Conservation (phyloP, 1,284 basidiomycete species). For the Apiotrichum montevideense region DNA sequence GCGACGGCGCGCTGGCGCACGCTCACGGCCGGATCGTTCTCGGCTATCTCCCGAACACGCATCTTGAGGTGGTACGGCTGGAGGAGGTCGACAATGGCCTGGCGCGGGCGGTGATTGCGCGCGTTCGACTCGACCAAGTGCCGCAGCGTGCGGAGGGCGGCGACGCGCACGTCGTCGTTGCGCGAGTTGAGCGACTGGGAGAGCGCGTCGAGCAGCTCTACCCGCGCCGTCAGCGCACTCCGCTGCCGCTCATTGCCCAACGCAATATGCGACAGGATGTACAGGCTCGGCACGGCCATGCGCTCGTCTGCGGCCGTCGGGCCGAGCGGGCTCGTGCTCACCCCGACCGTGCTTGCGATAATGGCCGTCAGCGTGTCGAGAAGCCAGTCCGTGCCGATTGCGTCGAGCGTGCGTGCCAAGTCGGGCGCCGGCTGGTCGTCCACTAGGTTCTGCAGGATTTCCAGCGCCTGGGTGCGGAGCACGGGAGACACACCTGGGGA, state of each 20-base stretch:
- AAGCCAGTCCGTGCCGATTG: slow-evolving; percentile 29
- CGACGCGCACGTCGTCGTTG: slow-evolving; percentile 32
- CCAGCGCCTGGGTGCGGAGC: slow-evolving; percentile 36
- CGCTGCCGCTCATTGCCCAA: slow-evolving; percentile 38
- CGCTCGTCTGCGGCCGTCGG: slow-evolving; percentile 4
- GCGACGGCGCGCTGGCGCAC: slow-evolving; percentile 23
- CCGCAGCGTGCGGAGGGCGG: slow-evolving; percentile 33
- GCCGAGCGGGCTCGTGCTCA: not conserved
- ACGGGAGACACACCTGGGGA: slow-evolving; percentile 18
- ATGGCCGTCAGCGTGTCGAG: slow-evolving; percentile 15
- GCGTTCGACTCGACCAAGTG: slow-evolving; percentile 40
- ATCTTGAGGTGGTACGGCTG: slow-evolving; percentile 36
- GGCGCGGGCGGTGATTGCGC: slow-evolving; percentile 28
- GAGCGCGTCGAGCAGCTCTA: slow-evolving; percentile 33
- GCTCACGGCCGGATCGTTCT: slow-evolving; percentile 22
- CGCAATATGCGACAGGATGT: slow-evolving; percentile 38
- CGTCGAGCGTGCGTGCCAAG: slow-evolving; percentile 29
- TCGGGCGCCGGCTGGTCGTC: slow-evolving; percentile 35
- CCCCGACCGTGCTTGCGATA: not conserved
- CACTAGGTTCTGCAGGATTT: slow-evolving; percentile 40
- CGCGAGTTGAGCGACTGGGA: slow-evolving; percentile 15
- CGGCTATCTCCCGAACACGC: slow-evolving; percentile 28
- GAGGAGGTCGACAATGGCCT: slow-evolving; percentile 35
- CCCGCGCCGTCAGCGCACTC: slow-evolving; percentile 22
- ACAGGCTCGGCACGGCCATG: slow-evolving; percentile 25